Evolutionary conservation across 2,329 filamentous ascomycete genomes (phyloP), one percentile per base, ranked within the genome.

Genomic region (Didymella sp.): DNA sequence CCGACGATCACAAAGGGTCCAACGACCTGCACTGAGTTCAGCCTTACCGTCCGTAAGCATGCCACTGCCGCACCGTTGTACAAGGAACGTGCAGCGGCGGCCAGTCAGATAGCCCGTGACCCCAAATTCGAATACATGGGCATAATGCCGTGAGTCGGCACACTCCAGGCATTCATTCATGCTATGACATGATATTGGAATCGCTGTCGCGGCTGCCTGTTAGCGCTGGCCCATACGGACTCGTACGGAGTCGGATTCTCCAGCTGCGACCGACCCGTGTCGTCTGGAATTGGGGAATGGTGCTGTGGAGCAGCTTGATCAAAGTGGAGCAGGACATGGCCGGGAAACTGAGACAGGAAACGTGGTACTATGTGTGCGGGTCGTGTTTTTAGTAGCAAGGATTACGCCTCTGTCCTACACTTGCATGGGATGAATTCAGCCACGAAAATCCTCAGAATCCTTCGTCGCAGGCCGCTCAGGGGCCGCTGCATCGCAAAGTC

Each of bases 311-410:
- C 31, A 22, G 21, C 33, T 31, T 38, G 54, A 15, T 41, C 12
- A 17, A 42, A 51, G 41, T 42, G 48, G 48, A 57, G 43, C 42
- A 43, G 28, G 21, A 38, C 35, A 40, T 30, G 35, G 54, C 27
- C 28, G 22, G 15, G 22, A 17, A 15, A 22, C 35, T 30, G 38
- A 48, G 44, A 52, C 48, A 48, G 48, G 43, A 47, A 51, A 48
- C 47, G 48, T 57, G 54, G 43, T 48, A 46, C 43, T 57, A 48
- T 51, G 28, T 48, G 30, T 56, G 43, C 30, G 49, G 54, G 43
- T 28, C 35, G 30, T 47, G 48, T 40, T 44, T 24, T 30, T 24
- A 27, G 48, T 38, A 44, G 21, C 43, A 49, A 24, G 44, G 25
- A 52, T 22, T 12, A 38, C 30, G 19, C 35, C 35, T 38, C 12